Conservation (phyloP, 768 basidiomycete species). For the Pulveroboletus frians region DNA sequence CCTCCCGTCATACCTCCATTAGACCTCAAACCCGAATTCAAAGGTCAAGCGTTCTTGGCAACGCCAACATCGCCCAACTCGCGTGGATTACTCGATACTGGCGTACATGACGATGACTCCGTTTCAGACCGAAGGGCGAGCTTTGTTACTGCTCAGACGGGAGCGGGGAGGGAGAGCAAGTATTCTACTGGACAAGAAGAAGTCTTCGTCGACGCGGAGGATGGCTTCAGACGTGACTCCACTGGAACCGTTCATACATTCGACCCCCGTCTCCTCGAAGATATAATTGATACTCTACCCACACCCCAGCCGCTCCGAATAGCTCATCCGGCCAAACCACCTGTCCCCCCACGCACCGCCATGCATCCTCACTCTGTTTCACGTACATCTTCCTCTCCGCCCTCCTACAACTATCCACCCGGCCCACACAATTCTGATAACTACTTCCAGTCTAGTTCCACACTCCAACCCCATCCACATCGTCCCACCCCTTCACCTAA, state of each 20-base stretch:
- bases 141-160: constrained; percentile 46
- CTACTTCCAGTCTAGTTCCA: constrained; percentile 6
- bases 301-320: not conserved
- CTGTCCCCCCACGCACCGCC: constrained; percentile 14
- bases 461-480: constrained; percentile 13
- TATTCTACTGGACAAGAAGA: constrained; percentile 28
- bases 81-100: constrained; percentile 20
- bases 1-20: constrained; percentile 54
- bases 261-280: constrained; percentile 17
- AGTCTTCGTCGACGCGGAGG: constrained; percentile 27
- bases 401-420: constrained; percentile 20
- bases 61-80: constrained; percentile 25
- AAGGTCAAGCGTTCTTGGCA: constrained; percentile 27
- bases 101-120: constrained; percentile 35
- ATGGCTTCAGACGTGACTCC: constrained; percentile 20
- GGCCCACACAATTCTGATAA: constrained; percentile 17
- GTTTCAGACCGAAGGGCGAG: constrained; percentile 52
- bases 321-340: constrained; percentile 16
- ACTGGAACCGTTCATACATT: constrained; percentile 21
- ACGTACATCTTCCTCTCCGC: constrained; percentile 20
- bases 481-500: constrained; percentile 10
- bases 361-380: constrained; percentile 17
- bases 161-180: constrained; percentile 25
- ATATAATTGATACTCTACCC: constrained; percentile 3
- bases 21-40: constrained; percentile 53